Evolutionary conservation across 2,329 filamentous ascomycete species (phyloP).

Genomic region (Botrytis tulipae): DNA sequence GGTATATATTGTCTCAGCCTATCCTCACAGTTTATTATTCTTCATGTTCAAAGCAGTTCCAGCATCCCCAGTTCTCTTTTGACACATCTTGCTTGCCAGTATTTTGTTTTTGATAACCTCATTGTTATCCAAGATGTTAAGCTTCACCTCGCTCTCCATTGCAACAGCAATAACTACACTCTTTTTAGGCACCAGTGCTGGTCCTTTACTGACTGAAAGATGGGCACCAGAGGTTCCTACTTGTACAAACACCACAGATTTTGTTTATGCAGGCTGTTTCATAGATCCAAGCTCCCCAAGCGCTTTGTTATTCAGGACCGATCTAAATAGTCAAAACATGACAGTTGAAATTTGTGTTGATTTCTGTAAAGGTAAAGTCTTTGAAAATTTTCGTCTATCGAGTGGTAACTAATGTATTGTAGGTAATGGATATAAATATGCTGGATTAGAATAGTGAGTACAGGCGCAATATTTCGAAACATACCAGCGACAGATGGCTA

Average conservation of each 20-base stretch:
- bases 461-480: background rate
- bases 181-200: conserved; percentile 29
- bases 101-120: background rate
- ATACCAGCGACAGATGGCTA: background rate
- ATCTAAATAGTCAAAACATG: conserved; percentile 37
- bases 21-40: background rate
- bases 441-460: conserved; percentile 37
- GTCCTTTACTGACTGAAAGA: conserved; percentile 17
- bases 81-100: background rate
- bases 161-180: conserved; percentile 30
- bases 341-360: conserved; percentile 41
- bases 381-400: background rate
- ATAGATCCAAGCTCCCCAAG: conserved; percentile 33
- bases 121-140: conserved; percentile 24
- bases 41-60: background rate
- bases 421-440: conserved; percentile 41
- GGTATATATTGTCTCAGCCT: conserved; percentile 1
- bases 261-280: conserved; percentile 41
- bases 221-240: conserved; percentile 31
- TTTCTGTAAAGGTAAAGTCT: conserved; percentile 39
- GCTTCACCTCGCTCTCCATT: conserved; percentile 26
- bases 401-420: conserved; percentile 6
- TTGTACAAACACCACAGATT: conserved; percentile 38
- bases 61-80: background rate
- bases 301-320: conserved; percentile 35